phyloP scores from a whole-genome alignment of 2,329 filamentous ascomycete species.

The Cercospora canescens region DNA sequence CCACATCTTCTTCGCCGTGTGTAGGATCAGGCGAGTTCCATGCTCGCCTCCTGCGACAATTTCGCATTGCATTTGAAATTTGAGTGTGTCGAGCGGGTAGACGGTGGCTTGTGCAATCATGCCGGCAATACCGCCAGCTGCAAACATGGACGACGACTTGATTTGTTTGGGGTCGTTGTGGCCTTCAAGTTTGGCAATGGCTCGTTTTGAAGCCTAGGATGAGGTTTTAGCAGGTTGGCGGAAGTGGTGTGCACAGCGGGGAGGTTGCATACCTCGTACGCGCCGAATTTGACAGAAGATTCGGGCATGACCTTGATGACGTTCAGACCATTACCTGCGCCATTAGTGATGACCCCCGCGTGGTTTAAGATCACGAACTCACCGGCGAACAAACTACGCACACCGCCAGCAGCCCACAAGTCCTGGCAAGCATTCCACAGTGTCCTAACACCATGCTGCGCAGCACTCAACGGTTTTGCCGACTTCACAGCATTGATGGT shows the following conservation, averaged over 20 bases:
- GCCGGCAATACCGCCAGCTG: slow-evolving; percentile 85
- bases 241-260: background rate
- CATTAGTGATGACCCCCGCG: background rate
- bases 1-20: slow-evolving; percentile 87
- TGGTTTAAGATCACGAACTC: slow-evolving; percentile 15
- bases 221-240: slow-evolving; percentile 7
- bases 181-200: slow-evolving; percentile 82
- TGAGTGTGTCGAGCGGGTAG: slow-evolving; percentile 88
- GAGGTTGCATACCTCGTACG: slow-evolving; percentile 69
- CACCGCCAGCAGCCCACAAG: slow-evolving; percentile 80
- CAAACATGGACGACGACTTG: slow-evolving; percentile 81
- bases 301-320: slow-evolving; percentile 98
- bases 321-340: slow-evolving; percentile 86
- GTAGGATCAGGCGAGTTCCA: slow-evolving; percentile 78
- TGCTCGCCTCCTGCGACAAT: slow-evolving; percentile 81
- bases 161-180: slow-evolving; percentile 79
- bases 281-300: slow-evolving; percentile 96
- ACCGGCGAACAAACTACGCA: slow-evolving; percentile 93
- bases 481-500: slow-evolving; percentile 67
- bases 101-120: slow-evolving; percentile 94
- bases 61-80: slow-evolving; percentile 89
- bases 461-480: slow-evolving; percentile 65
- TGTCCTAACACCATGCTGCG: slow-evolving; percentile 67
- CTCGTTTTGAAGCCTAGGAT: slow-evolving; percentile 74
- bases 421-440: slow-evolving; percentile 73